phyloP scores from a whole-genome alignment of 2,329 filamentous ascomycete species.

The Fusarium chaquense region DNA sequence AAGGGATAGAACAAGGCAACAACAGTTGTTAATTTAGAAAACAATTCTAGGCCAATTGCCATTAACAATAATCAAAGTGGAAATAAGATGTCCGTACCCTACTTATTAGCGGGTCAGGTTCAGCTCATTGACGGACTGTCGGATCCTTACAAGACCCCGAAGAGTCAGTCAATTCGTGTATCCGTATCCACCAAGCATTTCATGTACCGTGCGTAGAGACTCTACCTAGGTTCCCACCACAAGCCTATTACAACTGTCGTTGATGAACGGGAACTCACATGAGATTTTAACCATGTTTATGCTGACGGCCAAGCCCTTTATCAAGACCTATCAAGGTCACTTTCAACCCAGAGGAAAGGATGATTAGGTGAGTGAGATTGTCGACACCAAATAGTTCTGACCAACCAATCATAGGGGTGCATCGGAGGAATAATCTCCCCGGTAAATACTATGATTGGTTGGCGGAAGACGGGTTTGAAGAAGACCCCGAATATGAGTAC shows the following conservation, averaged over 20 bases:
- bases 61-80: neutral
- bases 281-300: neutral
- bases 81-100: neutral
- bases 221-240: neutral
- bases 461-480: constrained; percentile 23
- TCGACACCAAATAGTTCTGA: neutral
- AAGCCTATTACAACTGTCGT: neutral
- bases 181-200: neutral
- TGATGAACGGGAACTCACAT: neutral
- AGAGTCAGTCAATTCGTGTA: neutral
- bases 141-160: constrained; percentile 52
- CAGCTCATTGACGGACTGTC: constrained; percentile 43
- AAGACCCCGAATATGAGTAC: constrained; percentile 27
- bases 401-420: constrained; percentile 4
- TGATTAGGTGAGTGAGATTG: constrained; percentile 1
- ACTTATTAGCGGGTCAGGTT: constrained; percentile 20
- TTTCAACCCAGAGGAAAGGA: constrained; percentile 1
- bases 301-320: constrained; percentile 26
- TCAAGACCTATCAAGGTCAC: constrained; percentile 1
- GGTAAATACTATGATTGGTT: constrained; percentile 5
- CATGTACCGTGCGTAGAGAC: neutral
- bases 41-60: neutral
- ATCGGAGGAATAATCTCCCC: too few relatives aligned
- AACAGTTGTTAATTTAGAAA: neutral
- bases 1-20: constrained; percentile 5